phyloP scores from a whole-genome alignment of 805 yeast species.

The Brettanomyces naardenensis region DNA sequence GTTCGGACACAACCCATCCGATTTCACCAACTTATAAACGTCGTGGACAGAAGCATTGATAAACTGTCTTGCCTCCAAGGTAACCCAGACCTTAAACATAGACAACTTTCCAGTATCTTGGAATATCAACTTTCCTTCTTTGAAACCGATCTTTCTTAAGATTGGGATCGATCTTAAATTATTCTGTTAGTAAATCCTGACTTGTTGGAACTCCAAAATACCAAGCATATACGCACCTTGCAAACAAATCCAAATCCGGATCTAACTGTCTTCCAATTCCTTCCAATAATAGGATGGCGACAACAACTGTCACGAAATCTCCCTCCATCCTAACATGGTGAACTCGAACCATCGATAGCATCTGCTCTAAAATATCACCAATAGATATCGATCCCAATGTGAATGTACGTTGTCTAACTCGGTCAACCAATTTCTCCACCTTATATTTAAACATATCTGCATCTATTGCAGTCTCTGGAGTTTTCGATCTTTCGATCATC shows the following conservation, averaged over 20 bases:
- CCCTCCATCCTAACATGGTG: constrained; percentile 99
- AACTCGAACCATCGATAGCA: constrained; percentile 80
- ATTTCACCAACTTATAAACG: constrained; percentile 50
- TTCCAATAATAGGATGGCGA: constrained; percentile 83
- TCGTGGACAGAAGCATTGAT: constrained; percentile 78
- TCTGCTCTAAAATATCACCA: constrained; percentile 82
- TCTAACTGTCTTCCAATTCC: constrained; percentile 94
- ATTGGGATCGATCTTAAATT: constrained; percentile 67
- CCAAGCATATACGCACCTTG: constrained; percentile 74
- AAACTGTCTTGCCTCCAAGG: constrained; percentile 81
- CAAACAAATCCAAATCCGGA: constrained; percentile 88
- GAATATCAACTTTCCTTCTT: constrained; percentile 54
- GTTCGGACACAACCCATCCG: constrained; percentile 62
- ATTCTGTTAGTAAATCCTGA: constrained; percentile 9
- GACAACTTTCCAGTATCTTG: constrained; percentile 54
- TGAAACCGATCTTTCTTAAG: constrained; percentile 68
- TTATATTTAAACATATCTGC: constrained; percentile 80
- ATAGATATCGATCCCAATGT: constrained; percentile 87
- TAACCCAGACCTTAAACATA: constrained; percentile 88
- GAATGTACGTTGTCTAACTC: constrained; percentile 81
- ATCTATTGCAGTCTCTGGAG: constrained; percentile 87
- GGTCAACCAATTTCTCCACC: constrained; percentile 74
- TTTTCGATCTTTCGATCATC: constrained; percentile 90
- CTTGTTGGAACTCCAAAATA: constrained; percentile 29
- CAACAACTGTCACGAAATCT: constrained; percentile 91